A percentile compares a stretch with the other conserved stretches of the same genome.
Conservation (phyloP, 345 rosid species). For the Lumnitzera littorea region DNA sequence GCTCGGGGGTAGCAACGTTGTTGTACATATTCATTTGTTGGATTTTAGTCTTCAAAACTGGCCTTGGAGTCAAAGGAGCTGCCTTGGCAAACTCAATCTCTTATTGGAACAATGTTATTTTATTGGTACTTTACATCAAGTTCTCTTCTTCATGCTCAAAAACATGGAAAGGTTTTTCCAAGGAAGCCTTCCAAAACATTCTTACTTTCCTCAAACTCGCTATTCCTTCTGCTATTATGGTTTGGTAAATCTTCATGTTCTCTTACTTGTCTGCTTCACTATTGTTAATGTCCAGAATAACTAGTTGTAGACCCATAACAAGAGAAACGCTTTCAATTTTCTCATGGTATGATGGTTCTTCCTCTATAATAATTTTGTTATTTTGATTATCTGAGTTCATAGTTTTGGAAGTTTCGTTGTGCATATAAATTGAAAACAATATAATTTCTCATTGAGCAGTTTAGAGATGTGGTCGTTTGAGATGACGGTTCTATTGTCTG, state of each 20-base stretch:
- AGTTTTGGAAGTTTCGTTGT: no score
- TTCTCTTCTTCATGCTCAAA: conserved; percentile 51
- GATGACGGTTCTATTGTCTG: conserved; percentile 72
- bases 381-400: background rate
- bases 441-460: conserved; percentile 27
- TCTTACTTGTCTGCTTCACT: background rate
- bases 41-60: conserved; percentile 49
- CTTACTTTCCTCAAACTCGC: conserved; percentile 46
- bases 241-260: conserved; percentile 33
- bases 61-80: conserved; percentile 66
- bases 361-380: no score
- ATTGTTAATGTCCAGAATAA: background rate
- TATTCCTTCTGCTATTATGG: conserved; percentile 81
- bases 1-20: conserved; percentile 48
- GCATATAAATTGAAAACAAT: no score
- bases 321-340: background rate
- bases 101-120: conserved; percentile 59
- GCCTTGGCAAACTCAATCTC: conserved; percentile 66
- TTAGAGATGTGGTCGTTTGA: conserved; percentile 91
- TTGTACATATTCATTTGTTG: conserved; percentile 56
- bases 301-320: background rate
- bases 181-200: conserved; percentile 43
- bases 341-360: background rate
- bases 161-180: conserved; percentile 79
- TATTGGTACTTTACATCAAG: conserved; percentile 55